Percentiles rank a stretch among this genome's conserved stretches.
phyloP scores from a whole-genome alignment of 2,329 filamentous ascomycete species.

The Hypoxylon sp. region DNA sequence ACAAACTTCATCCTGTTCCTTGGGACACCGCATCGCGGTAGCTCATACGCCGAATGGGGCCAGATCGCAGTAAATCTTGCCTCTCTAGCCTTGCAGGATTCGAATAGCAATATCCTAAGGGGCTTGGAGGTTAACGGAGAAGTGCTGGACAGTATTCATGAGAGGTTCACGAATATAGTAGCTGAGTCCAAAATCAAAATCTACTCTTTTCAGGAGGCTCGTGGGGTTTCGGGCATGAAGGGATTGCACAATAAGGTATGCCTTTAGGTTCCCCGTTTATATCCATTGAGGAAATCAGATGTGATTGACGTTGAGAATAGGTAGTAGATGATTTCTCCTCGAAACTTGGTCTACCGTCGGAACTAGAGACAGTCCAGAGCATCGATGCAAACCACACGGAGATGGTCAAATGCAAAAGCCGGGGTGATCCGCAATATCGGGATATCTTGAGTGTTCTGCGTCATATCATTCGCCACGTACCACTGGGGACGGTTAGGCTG shows the following conservation, averaged over 20 bases:
- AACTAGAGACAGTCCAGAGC: slow-evolving; percentile 56
- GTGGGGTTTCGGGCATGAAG: slow-evolving; percentile 54
- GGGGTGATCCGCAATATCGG: slow-evolving; percentile 53
- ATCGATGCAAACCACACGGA: slow-evolving; percentile 60
- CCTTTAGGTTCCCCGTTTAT: too few species aligned
- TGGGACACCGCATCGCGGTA: slow-evolving; percentile 59
- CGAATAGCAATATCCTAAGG: slow-evolving; percentile 54
- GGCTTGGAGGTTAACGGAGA: slow-evolving; percentile 55
- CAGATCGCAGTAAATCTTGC: slow-evolving; percentile 55
- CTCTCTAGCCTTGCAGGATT: slow-evolving; percentile 54
- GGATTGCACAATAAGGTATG: slow-evolving; percentile 55
- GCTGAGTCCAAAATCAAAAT: slow-evolving; percentile 51
- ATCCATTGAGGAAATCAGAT: neutral
- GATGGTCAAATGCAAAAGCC: slow-evolving; percentile 54
- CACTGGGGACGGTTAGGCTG: neutral
- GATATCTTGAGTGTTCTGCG: slow-evolving; percentile 51
- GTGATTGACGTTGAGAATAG: slow-evolving; percentile 40
- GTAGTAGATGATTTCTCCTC: slow-evolving; percentile 59
- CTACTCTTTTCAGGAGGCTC: slow-evolving; percentile 59
- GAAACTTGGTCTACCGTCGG: slow-evolving; percentile 55
- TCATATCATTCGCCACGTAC: slow-evolving; percentile 42
- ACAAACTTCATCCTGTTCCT: slow-evolving; percentile 58
- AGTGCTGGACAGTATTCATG: slow-evolving; percentile 57
- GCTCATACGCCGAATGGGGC: slow-evolving; percentile 53
- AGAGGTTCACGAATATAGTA: slow-evolving; percentile 54